Evolutionary conservation across 352 stramenopile genomes (phyloP), one percentile per base, ranked within the genome.

Genomic region (Pythium volutum): DNA sequence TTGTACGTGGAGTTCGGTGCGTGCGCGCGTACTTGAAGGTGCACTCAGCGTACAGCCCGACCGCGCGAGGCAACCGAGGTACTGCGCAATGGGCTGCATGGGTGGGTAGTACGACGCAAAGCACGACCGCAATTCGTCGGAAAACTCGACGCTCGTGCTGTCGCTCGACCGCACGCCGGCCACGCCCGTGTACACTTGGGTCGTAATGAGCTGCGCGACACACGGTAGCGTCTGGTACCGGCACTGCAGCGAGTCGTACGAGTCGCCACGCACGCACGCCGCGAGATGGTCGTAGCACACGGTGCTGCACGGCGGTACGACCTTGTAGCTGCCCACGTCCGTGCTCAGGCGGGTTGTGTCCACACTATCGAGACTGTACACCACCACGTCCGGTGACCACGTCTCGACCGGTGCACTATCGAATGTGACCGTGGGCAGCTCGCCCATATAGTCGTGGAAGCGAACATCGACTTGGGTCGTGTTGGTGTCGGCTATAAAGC

Each of bases 151-250:
- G 18, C 11, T 41, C 22, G n/a, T 31, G 14, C 38, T 33, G 26
- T 27, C 41, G 15, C 16, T 52, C 20, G 48, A 38, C 3, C 38
- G 51, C 4, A 53, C 51, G 12, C 34, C 42, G n/a, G 25, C 29
- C 47, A 11, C 48, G n/a, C 42, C 31, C 3, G 2, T 39, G 31
- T 26, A 22, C 1, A 57, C 5, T 36, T 50, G 11, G 15, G 14
- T 22, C 3, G 14, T 29, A 3, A 56, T 36, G 23, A 56, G 27
- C 8, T 46, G 15, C 1, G 26, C 1, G 12, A 62, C 61, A 27
- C 55, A 63, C 9, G 48, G 62, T 2, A 63, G 38, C 23, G 26
- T 38, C 3, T 50, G 36, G 20, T 69, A 47, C 9, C 55, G 55
- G 34, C 54, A 69, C 8, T 26, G 29, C 12, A 69, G 20, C 10